A percentile compares a stretch with the other conserved stretches of the same genome.
Evolutionary conservation across 2,329 filamentous ascomycete species (phyloP).

Genomic region (Monilinia polystroma): DNA sequence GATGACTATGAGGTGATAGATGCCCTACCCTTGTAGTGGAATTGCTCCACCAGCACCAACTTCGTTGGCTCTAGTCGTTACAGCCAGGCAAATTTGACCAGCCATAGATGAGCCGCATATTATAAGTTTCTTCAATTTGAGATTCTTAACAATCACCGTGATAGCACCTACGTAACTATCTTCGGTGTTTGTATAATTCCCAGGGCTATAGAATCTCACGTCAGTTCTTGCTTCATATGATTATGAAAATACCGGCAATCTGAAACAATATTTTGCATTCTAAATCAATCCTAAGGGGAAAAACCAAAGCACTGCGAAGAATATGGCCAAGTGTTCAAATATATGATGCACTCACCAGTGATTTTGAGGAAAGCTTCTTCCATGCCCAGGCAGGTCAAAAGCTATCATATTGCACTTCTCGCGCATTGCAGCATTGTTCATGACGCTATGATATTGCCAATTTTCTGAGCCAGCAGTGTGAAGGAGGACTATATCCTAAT

Average conservation of each 20-base stretch:
- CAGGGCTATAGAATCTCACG: not conserved
- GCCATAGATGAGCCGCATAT: slow-evolving; percentile 53
- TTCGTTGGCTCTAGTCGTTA: slow-evolving; percentile 48
- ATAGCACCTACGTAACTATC: slow-evolving; percentile 17
- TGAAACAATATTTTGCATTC: not conserved
- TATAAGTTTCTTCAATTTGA: slow-evolving; percentile 48
- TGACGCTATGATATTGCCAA: slow-evolving; percentile 52
- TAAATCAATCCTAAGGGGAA: not conserved
- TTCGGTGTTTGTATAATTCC: slow-evolving; percentile 5
- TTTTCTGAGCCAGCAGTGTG: slow-evolving; percentile 50
- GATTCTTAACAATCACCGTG: slow-evolving; percentile 43
- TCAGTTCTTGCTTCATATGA: not conserved
- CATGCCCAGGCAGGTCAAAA: slow-evolving; percentile 52
- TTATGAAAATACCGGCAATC: not conserved
- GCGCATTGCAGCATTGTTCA: slow-evolving; percentile 49
- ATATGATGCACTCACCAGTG: slow-evolving; percentile 30
- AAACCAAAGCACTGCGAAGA: not conserved
- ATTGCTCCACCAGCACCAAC: slow-evolving; percentile 49
- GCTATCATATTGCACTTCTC: slow-evolving; percentile 50
- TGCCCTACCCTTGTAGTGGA: slow-evolving; percentile 45
- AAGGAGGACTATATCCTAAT: slow-evolving; percentile 47
- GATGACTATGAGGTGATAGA: not conserved
- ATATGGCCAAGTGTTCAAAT: not conserved
- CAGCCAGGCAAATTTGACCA: slow-evolving; percentile 49
- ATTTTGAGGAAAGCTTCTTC: slow-evolving; percentile 48